Evolutionary conservation across 805 yeast genomes (phyloP).

Genomic region (Sugiyamaella qingdaonensis): DNA sequence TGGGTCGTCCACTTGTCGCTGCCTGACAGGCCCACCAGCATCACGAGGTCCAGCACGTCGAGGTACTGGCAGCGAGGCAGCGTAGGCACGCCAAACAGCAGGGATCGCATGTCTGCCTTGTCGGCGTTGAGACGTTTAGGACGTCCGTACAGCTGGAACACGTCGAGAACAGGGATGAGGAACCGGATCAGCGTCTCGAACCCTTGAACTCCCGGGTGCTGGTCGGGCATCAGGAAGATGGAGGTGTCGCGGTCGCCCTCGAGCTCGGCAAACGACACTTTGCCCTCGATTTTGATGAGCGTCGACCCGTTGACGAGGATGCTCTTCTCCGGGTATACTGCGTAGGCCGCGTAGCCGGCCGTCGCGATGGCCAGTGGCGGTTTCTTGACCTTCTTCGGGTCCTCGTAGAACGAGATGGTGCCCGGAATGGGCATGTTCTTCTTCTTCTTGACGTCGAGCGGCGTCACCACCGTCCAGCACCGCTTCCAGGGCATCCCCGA

Average conservation of each 20-base stretch:
- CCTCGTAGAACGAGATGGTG: constrained; percentile 73
- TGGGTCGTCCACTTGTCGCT: constrained; percentile 47
- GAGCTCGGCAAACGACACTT: constrained; percentile 41
- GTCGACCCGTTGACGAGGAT: constrained; percentile 80
- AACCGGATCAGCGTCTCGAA: constrained; percentile 81
- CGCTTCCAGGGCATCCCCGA: constrained; percentile 98
- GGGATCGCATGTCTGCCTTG: constrained; percentile 58
- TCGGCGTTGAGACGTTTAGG: constrained; percentile 73
- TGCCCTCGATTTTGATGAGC: constrained; percentile 84
- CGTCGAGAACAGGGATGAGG: constrained; percentile 68
- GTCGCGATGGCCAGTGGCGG: constrained; percentile 75
- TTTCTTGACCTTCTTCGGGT: constrained; percentile 59
- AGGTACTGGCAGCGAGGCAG: constrained; percentile 73
- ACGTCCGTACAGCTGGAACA: constrained; percentile 76
- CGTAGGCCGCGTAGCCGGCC: constrained; percentile 68
- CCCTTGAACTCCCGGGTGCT: constrained; percentile 78
- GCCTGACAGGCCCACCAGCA: constrained; percentile 37
- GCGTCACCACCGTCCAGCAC: constrained; percentile 84
- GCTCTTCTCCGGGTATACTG: constrained; percentile 87
- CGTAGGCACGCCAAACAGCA: constrained; percentile 79
- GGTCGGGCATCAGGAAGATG: constrained; percentile 77
- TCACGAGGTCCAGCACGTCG: constrained; percentile 54
- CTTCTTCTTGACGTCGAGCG: constrained; percentile 40
- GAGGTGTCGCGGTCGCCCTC: constrained; percentile 50
- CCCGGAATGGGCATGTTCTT: constrained; percentile 46